phyloP scores from a whole-genome alignment of 192 early-diverging fungal genomes.

The Mortierella antarctica region DNA sequence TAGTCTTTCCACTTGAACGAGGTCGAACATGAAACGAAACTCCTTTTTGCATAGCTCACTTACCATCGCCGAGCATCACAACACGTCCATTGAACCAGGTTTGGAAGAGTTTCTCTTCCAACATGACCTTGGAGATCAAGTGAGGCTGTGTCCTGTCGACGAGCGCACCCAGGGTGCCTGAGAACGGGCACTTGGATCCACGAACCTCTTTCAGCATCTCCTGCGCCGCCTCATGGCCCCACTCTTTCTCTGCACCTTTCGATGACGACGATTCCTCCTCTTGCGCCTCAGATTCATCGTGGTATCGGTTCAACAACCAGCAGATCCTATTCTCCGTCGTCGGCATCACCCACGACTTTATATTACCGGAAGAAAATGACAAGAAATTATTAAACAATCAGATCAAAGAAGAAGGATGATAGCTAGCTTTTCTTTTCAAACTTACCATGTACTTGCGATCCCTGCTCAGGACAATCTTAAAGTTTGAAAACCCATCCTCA shows the following conservation, averaged over 20 bases:
- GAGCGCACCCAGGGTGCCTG: constrained; percentile 16
- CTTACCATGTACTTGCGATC: constrained; percentile 16
- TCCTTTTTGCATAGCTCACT: background rate
- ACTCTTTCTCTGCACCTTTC: background rate
- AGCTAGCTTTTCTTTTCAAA: background rate
- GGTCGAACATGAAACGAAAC: background rate
- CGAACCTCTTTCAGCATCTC: constrained; percentile 5
- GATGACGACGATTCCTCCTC: no score
- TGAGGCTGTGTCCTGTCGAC: constrained; percentile 17
- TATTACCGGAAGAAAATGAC: background rate
- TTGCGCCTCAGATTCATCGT: constrained; percentile 2
- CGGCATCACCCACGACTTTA: constrained; percentile 26
- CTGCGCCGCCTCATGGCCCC: background rate
- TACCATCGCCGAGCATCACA: constrained; percentile 36
- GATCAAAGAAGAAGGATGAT: background rate
- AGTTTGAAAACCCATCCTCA: constrained; percentile 18
- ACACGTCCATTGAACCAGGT: constrained; percentile 36
- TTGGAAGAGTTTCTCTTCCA: constrained; percentile 40
- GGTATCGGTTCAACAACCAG: constrained; percentile 18
- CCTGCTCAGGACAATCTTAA: constrained; percentile 18
- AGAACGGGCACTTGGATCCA: background rate
- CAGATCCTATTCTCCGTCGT: constrained; percentile 25
- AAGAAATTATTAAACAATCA: no score
- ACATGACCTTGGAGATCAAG: constrained; percentile 17
- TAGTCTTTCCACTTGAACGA: background rate